Evolutionary conservation across 2,329 filamentous ascomycete species (phyloP), one percentile per base, ranked within the genome.

Genomic region (Penicillium italicum): DNA sequence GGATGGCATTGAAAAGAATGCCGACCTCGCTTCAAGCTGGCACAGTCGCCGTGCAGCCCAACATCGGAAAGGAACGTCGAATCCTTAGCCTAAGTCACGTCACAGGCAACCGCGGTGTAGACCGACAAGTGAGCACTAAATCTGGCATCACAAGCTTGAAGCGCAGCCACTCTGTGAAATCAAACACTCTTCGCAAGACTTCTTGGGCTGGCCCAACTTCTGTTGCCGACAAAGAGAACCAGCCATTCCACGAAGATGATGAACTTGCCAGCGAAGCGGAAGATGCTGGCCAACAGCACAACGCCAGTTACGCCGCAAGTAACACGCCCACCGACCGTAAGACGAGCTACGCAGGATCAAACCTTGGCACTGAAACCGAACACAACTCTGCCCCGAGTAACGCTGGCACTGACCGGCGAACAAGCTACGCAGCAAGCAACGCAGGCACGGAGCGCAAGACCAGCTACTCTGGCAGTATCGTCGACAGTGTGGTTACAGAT

Each of bases 81-180:
- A 97, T 97, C 66, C 83, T 95, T 56, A 96, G 91, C 48, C 83
- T 97, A 34, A 95, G 88, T 70, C 90, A 97, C 74, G 95, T 97
- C 64, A 90, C 85, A 51, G 86, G 87, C 70, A 93, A 94, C 67
- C 79, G 75, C 28, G 67, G 72, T 53, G 50, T 62, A 43, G 66
- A 74, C 57, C 62, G 73, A 58, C 65, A 73, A 30, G 62, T 68
- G 33, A 70, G 67, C 41, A 68, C 66, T 50, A 70, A 69, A 38
- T 72, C 73, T 45, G 75, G 73, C 26, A 68, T 77, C 40, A 81
- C 83, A 20, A 85, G 83, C 44, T 79, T 96, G 62, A 88, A 87
- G 76, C 82, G 89, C 57, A 92, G 88, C 71, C 88, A 92, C 70
- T 91, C 88, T 55, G 88, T 91, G 62, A 86, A 89, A 65, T 84